A percentile compares a stretch with the other conserved stretches of the same genome.
Evolutionary conservation across 2,329 filamentous ascomycete genomes (phyloP).

Genomic region (Diplocarpon rosae): DNA sequence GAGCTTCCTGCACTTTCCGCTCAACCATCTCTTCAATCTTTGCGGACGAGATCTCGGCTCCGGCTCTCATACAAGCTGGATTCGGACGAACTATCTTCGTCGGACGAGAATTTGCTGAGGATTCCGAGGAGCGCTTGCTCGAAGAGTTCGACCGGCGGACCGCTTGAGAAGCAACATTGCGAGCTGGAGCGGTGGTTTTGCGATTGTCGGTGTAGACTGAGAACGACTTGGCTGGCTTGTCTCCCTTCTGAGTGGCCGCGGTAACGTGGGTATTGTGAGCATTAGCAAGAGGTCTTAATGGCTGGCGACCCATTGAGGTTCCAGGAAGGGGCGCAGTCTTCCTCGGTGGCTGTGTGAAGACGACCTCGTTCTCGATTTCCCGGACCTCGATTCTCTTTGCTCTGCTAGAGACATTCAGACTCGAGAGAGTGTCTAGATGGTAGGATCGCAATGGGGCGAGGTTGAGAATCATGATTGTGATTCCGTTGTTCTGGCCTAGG

Average conservation of each 20-base stretch:
- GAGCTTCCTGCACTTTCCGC: constrained; percentile 79
- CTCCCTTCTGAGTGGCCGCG: constrained; percentile 42
- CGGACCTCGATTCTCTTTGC: constrained; percentile 94
- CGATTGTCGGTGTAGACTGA: constrained; percentile 72
- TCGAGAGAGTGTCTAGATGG: constrained; percentile 86
- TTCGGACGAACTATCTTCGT: constrained; percentile 36
- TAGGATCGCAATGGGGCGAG: constrained; percentile 85
- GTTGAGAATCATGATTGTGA: constrained; percentile 95
- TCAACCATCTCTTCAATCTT: constrained; percentile 88
- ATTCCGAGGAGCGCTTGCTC: constrained; percentile 27
- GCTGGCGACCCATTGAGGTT: constrained; percentile 50
- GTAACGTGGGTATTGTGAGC: constrained; percentile 62
- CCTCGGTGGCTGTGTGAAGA: constrained; percentile 66
- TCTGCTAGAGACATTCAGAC: constrained; percentile 85
- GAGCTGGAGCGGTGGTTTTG: constrained; percentile 33
- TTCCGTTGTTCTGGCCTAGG: constrained; percentile 85
- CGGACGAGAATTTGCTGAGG: constrained; percentile 29
- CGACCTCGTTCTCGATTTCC: constrained; percentile 90
- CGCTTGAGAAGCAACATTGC: constrained; percentile 14
- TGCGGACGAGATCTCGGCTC: constrained; percentile 47
- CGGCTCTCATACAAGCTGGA: constrained; percentile 18
- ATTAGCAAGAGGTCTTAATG: constrained; percentile 65
- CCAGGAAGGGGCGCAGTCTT: constrained; percentile 34
- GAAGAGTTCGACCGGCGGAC: constrained; percentile 22
- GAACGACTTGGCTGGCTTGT: constrained; percentile 75